A percentile compares a stretch with the other conserved stretches of the same genome.
These are phyloP conservation scores for Clonostachys rosea DNA, from an alignment of 2,329 filamentous ascomycete genomes.

Conservation along the genomic window DNA sequence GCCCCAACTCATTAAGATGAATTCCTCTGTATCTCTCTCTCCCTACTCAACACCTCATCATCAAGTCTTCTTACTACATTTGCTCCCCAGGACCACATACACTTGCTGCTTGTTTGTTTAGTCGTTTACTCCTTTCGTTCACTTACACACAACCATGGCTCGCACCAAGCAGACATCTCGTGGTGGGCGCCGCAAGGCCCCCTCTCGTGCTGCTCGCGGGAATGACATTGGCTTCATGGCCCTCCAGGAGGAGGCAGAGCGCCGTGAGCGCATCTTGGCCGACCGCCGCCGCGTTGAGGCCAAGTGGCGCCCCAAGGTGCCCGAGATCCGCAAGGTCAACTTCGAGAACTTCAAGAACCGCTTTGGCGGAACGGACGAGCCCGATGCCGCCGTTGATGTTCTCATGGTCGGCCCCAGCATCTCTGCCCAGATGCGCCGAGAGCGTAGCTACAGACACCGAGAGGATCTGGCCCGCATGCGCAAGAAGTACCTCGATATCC, in stretches of 20 bases:
- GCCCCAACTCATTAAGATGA: too few relatives aligned
- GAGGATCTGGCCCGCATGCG: conserved; percentile 23
- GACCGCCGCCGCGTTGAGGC: conserved; percentile 24
- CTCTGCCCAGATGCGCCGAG: conserved; percentile 30
- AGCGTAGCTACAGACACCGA: conserved; percentile 25
- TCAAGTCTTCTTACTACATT: too few relatives aligned
- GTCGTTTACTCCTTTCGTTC: too few relatives aligned
- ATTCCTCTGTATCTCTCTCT: too few relatives aligned
- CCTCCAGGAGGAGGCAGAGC: conserved; percentile 19
- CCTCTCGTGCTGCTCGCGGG: conserved; percentile 8
- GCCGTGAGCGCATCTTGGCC: conserved; percentile 26
- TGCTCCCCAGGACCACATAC: too few relatives aligned
- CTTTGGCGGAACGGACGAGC: conserved; percentile 24
- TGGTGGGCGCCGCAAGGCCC: background rate
- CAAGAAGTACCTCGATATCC: conserved; percentile 16
- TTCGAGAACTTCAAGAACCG: conserved; percentile 39
- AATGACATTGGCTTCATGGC: conserved; percentile 18
- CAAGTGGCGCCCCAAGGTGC: conserved; percentile 34
- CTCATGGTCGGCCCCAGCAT: conserved; percentile 25
- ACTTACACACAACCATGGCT: too few relatives aligned
- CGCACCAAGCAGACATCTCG: too few relatives aligned
- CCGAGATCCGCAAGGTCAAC: conserved; percentile 30
- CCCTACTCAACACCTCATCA: too few relatives aligned
- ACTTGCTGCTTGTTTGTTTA: too few relatives aligned
- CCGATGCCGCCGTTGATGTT: conserved; percentile 32